Percentiles rank a stretch among this genome's conserved stretches.
These are phyloP conservation scores for Mallotus nudiflorus DNA, from an alignment of 345 rosid genomes.

Conservation along the genomic window DNA sequence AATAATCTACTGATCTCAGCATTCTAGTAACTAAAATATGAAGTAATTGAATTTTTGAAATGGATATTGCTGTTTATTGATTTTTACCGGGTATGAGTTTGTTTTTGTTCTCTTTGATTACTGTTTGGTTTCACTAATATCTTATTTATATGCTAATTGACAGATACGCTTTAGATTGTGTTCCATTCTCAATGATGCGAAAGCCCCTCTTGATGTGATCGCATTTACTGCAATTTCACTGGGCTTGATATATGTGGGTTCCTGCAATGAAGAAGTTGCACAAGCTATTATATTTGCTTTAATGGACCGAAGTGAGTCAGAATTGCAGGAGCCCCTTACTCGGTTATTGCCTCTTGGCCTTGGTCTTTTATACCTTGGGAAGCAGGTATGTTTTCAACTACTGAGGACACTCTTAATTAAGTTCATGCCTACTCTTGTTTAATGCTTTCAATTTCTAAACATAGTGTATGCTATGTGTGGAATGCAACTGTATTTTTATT, in stretches of 20 bases:
- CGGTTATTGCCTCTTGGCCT: conserved; percentile 90
- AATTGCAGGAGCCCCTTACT: conserved; percentile 75
- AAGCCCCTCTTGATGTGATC: conserved; percentile 74
- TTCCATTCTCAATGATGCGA: conserved; percentile 68
- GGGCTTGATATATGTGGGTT: conserved; percentile 90
- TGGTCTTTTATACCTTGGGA: conserved; percentile 94
- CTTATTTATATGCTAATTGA: conserved; percentile 15
- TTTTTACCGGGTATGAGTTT: neutral
- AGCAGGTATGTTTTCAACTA: conserved; percentile 58
- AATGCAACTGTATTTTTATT: neutral
- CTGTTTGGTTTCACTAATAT: neutral
- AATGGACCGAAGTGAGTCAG: conserved; percentile 83
- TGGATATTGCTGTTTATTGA: neutral
- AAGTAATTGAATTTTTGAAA: neutral
- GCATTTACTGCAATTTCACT: conserved; percentile 86
- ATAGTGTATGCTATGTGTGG: neutral
- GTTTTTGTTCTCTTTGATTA: neutral
- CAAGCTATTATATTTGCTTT: conserved; percentile 84
- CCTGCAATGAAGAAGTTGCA: conserved; percentile 96
- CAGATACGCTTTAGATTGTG: conserved; percentile 69
- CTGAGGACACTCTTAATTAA: neutral
- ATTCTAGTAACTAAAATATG: neutral
- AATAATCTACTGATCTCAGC: neutral
- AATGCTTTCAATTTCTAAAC: neutral
- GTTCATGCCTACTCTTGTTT: neutral